Conservation (phyloP, 148 eudicot species). For the Persicaria maculosa region DNA sequence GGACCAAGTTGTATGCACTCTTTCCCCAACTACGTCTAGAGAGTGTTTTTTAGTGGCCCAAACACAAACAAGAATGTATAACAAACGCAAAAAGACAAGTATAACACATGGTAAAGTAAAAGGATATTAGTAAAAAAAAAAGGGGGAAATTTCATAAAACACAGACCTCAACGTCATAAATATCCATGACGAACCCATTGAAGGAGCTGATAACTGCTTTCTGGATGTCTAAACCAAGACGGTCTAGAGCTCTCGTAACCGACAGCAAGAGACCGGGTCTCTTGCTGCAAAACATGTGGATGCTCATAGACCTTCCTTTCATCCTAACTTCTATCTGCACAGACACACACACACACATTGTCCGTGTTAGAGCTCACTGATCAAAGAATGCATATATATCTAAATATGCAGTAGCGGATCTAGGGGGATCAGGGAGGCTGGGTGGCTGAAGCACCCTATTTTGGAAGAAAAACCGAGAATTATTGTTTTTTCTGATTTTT, state of each 20-base stretch:
- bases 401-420: neutral
- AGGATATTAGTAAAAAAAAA: too few relatives aligned
- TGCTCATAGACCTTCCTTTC: constrained; percentile 58
- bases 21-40: too few relatives aligned
- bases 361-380: too few relatives aligned
- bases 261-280: constrained; percentile 67
- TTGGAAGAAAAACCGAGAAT: too few relatives aligned
- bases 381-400: neutral
- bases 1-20: too few relatives aligned
- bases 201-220: constrained; percentile 66
- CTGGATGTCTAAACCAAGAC: constrained; percentile 56
- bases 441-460: too few relatives aligned
- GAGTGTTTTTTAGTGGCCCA: too few relatives aligned
- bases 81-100: too few relatives aligned
- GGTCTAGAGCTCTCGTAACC: constrained; percentile 50
- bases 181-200: constrained; percentile 63
- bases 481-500: too few relatives aligned
- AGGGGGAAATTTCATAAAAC: neutral
- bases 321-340: constrained; percentile 50
- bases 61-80: too few relatives aligned
- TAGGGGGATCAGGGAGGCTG: too few relatives aligned
- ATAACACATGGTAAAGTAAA: too few relatives aligned
- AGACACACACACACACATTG: neutral
- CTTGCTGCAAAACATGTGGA: constrained; percentile 68
- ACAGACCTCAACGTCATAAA: constrained; percentile 57